Base-by-base conservation (phyloP, 108 stramenopile genomes). In the Discostella stelligeroides region DNA sequence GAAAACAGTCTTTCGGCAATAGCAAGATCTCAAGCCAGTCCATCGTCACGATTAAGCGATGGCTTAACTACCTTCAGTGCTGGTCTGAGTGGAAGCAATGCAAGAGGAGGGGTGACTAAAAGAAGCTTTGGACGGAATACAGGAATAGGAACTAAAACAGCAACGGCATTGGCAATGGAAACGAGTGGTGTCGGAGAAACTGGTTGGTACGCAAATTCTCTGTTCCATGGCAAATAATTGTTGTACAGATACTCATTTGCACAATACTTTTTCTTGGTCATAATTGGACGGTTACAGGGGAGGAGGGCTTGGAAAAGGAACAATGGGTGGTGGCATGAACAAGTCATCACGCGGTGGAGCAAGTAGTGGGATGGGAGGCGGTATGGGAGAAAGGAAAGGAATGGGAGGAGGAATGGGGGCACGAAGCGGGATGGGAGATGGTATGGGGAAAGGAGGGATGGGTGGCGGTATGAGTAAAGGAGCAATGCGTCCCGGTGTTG, bases 21-120 rank as follows among this genome's bases (percentile, higher is more conserved):
- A 37, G 57, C 57, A 1, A 39, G 57, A 9, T 58, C 37, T 37
- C 57, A 58, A 40, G 57, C 57, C 57, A 15, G 57, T 8, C 57
- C 57, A 28, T 15, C 57, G 2, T 58, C 57, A 21, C 27, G 57
- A 37, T 20, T 17, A 27, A 39, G 38, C 18, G 18, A 58, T 20
- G 57, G 20, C 28, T 25, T 25, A 15, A 28, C 53, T 25, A 28
- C 7, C 4, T 20, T 58, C 9, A 20, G 57, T 20, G 18, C 17
- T 17, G 57, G 57, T 37, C n/a, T 58, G 10, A 34, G 57, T 37
- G 57, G 57, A 10, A 37, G 57, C 34, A 20, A 58, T 37, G 57
- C 34, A 6, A 34, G 6, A 34, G 34, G 34, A 6, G 34, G 34
- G 34, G 6, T 34, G 3, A 34, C 34, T 3, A 34, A 34, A 34